Evolutionary conservation across 148 eudicot genomes (phyloP).

Genomic region (Rhododendron williamsianum): DNA sequence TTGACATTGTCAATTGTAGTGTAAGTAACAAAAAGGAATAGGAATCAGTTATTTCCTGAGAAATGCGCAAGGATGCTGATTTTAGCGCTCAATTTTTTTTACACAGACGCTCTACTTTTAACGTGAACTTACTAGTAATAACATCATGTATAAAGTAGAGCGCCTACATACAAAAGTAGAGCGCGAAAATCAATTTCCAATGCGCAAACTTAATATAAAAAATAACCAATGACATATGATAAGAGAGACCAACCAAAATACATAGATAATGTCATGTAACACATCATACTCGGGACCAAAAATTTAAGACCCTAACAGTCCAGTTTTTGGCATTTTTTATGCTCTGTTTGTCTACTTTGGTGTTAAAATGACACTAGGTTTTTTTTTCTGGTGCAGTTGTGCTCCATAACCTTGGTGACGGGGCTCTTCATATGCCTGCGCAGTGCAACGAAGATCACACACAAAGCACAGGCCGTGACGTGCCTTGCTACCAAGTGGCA

Average conservation of each 20-base stretch:
- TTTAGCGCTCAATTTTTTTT: too few species aligned
- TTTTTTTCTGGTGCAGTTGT: constrained; percentile 36
- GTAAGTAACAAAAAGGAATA: background rate
- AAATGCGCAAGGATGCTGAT: too few species aligned
- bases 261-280: background rate
- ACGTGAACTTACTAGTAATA: too few species aligned
- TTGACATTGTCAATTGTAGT: background rate
- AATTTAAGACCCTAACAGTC: background rate
- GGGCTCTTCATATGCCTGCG: constrained; percentile 81
- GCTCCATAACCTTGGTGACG: constrained; percentile 63
- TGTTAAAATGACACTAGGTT: too few species aligned
- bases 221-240: background rate
- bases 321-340: too few species aligned
- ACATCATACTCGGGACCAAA: background rate
- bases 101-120: too few species aligned
- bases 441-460: constrained; percentile 82
- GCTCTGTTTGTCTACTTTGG: background rate
- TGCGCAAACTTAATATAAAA: too few species aligned
- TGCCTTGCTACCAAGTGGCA: constrained; percentile 85
- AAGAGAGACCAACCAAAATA: background rate
- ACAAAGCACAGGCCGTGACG: constrained; percentile 71
- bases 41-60: too few species aligned
- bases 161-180: too few species aligned
- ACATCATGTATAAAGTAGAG: too few species aligned
- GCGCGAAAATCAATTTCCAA: too few species aligned